A percentile compares a stretch with the other conserved stretches of the same genome.
These are phyloP conservation scores for Stropharia rugosoannulata DNA, from an alignment of 768 basidiomycete genomes.

Conservation along the genomic window DNA sequence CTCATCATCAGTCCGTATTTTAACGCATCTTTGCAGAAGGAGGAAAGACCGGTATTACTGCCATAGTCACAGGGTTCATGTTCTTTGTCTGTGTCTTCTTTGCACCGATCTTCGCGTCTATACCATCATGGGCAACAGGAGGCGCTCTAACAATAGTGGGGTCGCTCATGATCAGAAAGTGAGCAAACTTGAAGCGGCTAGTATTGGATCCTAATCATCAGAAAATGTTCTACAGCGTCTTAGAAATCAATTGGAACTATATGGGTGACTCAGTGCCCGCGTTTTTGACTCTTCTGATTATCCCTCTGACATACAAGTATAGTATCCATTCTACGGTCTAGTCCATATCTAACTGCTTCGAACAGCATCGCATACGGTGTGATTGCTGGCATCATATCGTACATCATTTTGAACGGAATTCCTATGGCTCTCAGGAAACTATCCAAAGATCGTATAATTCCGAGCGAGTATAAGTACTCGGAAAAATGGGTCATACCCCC, in stretches of 20 bases:
- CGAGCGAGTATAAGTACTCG: slow-evolving; percentile 59
- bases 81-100: slow-evolving; percentile 90
- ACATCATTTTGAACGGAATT: slow-evolving; percentile 71
- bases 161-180: slow-evolving; percentile 86
- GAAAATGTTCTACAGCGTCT: slow-evolving; percentile 42
- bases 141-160: slow-evolving; percentile 84
- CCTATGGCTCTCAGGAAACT: slow-evolving; percentile 56
- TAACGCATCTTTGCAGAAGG: slow-evolving; percentile 51
- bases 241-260: slow-evolving; percentile 89
- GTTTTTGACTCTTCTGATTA: slow-evolving; percentile 78
- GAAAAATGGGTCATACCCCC: slow-evolving; percentile 75
- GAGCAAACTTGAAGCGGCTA: slow-evolving; percentile 14
- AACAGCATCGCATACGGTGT: slow-evolving; percentile 85
- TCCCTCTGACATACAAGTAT: slow-evolving; percentile 77
- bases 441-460: slow-evolving; percentile 56
- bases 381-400: slow-evolving; percentile 74
- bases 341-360: slow-evolving; percentile 1
- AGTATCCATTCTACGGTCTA: slow-evolving; percentile 16
- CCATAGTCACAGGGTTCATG: slow-evolving; percentile 65
- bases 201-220: neutral
- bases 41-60: slow-evolving; percentile 84
- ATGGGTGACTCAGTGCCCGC: slow-evolving; percentile 84
- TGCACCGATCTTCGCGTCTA: slow-evolving; percentile 84
- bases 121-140: slow-evolving; percentile 86
- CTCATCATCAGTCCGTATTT: neutral